Base-by-base conservation (phyloP, 2,329 filamentous ascomycete genomes). In the Penicillium brasilianum region DNA sequence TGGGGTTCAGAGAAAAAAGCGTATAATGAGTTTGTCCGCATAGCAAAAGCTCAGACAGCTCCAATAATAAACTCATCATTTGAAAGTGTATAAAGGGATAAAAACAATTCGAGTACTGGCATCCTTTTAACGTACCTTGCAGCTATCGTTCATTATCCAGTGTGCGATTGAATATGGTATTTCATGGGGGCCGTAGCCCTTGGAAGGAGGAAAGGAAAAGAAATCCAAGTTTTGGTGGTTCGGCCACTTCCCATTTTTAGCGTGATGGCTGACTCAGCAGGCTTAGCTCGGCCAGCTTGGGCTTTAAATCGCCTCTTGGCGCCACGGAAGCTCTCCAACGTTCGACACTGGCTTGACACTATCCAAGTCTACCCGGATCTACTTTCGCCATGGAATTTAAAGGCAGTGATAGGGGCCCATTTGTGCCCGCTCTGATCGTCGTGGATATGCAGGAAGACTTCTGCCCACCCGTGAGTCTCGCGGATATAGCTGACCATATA, bases 381-480 rank as follows among this genome's bases (percentile, higher is more conserved):
- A 48, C 18, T 22, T 20, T 36, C 32, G 22, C 28, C 20, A 62
- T 62, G 60, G 39, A 48, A 14, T 50, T 41, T 9, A 30, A 32
- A 48, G 41, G 39, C 32, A 53, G 50, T 28, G 41, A 53, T 16
- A 28, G 41, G 14, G 58, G 48, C 20, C 52, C 57, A 9, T 66
- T 67, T 36, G 65, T 67, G 54, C 83, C 87, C 48, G 87, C 87
- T n/a, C 77, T 90, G 39, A 77, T 97, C 51, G 84, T 97, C 11
- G 89, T 97, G 56, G 93, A 97, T 77, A 84, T 96, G 72, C 95
- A 98, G 78, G 90, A 97, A 77, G 94, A 98, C 80, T 98, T 97
- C 77, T 96, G 92, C 76, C 91, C 91, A 61, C 93, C 93, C 13
- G 92, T 95, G 80, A 80, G 88, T 68, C 46, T n/a, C 37, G 13